Conservation (phyloP, 306 rosid species). For the Pachyrhizus erosus region DNA sequence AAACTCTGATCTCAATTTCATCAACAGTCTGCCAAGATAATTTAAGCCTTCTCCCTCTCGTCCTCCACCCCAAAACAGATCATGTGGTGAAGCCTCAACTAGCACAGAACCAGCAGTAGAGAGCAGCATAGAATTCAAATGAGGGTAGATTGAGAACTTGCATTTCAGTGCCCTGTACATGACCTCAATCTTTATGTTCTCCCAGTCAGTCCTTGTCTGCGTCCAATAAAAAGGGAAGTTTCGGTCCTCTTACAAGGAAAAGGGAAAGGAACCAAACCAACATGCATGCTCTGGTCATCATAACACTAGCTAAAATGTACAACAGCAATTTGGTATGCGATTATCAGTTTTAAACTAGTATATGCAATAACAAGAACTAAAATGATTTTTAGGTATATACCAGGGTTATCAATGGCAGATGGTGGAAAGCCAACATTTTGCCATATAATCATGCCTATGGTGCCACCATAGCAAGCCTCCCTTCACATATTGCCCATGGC, state of each 20-base stretch:
- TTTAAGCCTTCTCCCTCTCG: conserved; percentile 93
- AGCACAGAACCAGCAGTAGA: conserved; percentile 84
- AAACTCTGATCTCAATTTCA: conserved; percentile 91
- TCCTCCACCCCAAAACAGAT: conserved; percentile 97
- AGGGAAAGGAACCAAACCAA: background rate
- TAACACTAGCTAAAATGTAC: background rate
- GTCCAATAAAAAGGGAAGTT: conserved; percentile 20
- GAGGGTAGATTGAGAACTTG: conserved; percentile 88
- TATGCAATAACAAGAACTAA: conserved; percentile 14
- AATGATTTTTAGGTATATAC: too few species aligned
- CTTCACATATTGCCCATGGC: too few species aligned
- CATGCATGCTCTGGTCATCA: background rate
- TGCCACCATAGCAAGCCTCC: too few species aligned
- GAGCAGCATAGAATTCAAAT: conserved; percentile 77
- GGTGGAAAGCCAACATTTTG: too few species aligned
- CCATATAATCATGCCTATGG: too few species aligned
- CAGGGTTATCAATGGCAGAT: too few species aligned
- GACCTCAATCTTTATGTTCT: conserved; percentile 72
- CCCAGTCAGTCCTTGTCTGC: conserved; percentile 92
- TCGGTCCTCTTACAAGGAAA: conserved; percentile 4
- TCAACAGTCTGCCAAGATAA: conserved; percentile 83
- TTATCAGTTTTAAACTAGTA: conserved; percentile 10
- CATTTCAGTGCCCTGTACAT: conserved; percentile 86
- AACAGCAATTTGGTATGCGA: background rate
- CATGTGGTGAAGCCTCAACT: conserved; percentile 93